phyloP scores from a whole-genome alignment of 768 basidiomycete species.

The Mycena amicta region DNA sequence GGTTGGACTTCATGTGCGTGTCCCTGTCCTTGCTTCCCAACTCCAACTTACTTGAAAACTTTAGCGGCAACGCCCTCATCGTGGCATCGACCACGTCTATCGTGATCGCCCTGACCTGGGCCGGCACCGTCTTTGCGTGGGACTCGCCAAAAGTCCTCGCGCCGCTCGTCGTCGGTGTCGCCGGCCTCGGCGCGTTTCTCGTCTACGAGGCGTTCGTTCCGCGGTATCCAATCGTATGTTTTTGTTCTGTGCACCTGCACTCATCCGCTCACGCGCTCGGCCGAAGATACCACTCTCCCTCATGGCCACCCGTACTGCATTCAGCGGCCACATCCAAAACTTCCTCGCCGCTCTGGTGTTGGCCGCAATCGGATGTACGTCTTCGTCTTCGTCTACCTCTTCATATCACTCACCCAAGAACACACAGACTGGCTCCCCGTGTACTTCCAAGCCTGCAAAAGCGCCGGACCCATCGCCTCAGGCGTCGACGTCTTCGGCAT shows the following conservation, averaged over 20 bases:
- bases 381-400: not conserved
- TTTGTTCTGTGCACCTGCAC: too few relatives aligned
- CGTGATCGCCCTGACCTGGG: constrained; percentile 44
- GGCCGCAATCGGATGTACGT: constrained; percentile 3
- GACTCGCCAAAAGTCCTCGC: constrained; percentile 32
- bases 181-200: constrained; percentile 36
- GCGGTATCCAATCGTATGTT: constrained; percentile 32
- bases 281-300: constrained; percentile 10
- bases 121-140: constrained; percentile 41
- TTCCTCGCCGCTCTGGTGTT: constrained; percentile 5
- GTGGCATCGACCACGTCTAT: constrained; percentile 30
- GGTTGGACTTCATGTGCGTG: constrained; percentile 38
- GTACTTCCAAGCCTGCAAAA: constrained; percentile 47
- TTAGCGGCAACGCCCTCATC: constrained; percentile 37
- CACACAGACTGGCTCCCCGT: constrained; percentile 41
- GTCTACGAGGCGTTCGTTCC: constrained; percentile 35
- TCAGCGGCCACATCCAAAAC: constrained; percentile 14
- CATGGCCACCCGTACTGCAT: constrained; percentile 4
- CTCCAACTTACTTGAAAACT: not conserved
- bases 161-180: constrained; percentile 38
- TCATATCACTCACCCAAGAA: too few relatives aligned
- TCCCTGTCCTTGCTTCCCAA: too few relatives aligned
- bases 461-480: constrained; percentile 34
- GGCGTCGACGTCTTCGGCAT: constrained; percentile 36
- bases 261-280: too few relatives aligned